Evolutionary conservation across 2,329 filamentous ascomycete genomes (phyloP), one percentile per base, ranked within the genome.

Genomic region (Dichotomopilus funicola): DNA sequence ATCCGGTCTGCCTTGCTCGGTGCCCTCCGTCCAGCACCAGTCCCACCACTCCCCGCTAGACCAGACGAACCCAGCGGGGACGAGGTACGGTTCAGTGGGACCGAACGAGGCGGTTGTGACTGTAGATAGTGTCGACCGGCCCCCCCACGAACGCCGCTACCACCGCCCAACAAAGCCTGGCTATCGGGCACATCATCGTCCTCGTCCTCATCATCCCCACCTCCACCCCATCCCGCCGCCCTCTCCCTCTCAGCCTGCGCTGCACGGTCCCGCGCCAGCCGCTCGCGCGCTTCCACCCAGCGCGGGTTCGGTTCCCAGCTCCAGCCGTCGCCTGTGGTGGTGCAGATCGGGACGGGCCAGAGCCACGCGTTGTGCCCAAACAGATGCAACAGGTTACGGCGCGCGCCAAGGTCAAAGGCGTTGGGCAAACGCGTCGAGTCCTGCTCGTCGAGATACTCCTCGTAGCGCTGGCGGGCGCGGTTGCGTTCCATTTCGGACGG

Each of bases 281-380:
- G 75, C 5, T 90, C 85, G 44, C 85, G 78, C 4, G 86, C 87
- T 38, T 85, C 83, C 2, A 88, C 60, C 88, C 94, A 99, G 62
- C 82, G 83, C 1, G 82, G 78, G 66, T 85, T 95, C 0, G 91
- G 81, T 65, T 96, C 91, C 94, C 94, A 99, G 45, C 78, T 79
- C 92, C 92, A 99, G 27, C 94, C 94, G 69, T 99, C 89, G 37
- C 92, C 92, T 0, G 83, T 88, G 1, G 91, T 95, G 66, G 88
- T 97, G 70, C 81, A 83, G 46, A 97, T 74, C 0, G 94, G 94
- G 1, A 97, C 59, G 34, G 78, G 73, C 92, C 94, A 97, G 7
- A 94, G 75, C 33, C 81, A 71, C 1, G 84, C 85, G 1, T 75
- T 81, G 0, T 82, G 81, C 0, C 94, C 94, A 62, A 99, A 90